These are phyloP conservation scores for Cadophora sp. DNA, from an alignment of 2,329 filamentous ascomycete genomes.

Conservation along the genomic window DNA sequence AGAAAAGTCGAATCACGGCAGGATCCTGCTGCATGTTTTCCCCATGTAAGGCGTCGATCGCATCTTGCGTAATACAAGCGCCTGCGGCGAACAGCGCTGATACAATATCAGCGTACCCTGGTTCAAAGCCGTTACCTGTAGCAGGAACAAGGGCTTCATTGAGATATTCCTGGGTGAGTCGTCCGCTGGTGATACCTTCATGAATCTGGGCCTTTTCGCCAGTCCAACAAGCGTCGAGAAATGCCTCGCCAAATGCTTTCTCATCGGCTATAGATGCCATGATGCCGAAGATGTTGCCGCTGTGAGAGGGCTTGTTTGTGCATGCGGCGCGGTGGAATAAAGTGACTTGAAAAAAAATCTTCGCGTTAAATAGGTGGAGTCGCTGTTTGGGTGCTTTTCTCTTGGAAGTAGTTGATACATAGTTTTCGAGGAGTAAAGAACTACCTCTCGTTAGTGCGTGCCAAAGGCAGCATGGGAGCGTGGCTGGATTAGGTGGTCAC, in stretches of 20 bases:
- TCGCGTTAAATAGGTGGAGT: background rate
- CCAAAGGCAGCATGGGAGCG: background rate
- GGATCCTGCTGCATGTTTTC: background rate
- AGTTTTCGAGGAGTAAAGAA: background rate
- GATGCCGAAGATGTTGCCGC: background rate
- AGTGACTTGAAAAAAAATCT: background rate
- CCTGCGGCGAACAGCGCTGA: background rate
- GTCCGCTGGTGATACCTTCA: background rate
- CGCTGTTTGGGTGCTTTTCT: background rate
- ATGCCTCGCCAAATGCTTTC: background rate
- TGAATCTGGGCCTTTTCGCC: background rate
- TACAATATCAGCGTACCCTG: background rate
- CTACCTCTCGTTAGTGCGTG: background rate
- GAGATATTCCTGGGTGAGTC: background rate
- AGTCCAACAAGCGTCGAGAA: background rate
- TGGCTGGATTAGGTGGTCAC: background rate
- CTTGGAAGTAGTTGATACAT: background rate
- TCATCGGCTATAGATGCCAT: background rate
- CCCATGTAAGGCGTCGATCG: background rate
- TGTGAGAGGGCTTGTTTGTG: background rate
- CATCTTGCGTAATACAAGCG: background rate
- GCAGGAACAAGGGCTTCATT: constrained; percentile 1
- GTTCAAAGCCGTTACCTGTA: background rate
- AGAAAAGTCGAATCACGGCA: background rate
- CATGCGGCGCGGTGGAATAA: background rate